Evolutionary conservation across 805 yeast species (phyloP).

Genomic region (Cyberlindnera xishuangbannaensis): DNA sequence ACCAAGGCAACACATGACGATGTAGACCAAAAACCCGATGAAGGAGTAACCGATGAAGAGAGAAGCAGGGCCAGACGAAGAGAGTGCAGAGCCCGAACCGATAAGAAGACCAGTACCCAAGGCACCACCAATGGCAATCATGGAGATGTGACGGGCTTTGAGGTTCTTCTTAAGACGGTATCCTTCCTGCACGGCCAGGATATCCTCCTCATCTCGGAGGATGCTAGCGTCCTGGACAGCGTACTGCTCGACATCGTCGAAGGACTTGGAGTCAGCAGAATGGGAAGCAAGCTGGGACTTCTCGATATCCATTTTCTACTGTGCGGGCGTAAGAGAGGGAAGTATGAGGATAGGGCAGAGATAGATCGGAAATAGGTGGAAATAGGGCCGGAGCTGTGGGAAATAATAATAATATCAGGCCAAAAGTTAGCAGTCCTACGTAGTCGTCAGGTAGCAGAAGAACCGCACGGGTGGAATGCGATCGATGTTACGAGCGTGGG

Average conservation of each 20-base stretch:
- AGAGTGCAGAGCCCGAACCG: constrained; percentile 56
- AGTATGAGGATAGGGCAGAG: too few species aligned
- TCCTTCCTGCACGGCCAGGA: constrained; percentile 21
- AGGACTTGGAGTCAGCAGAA: constrained; percentile 6
- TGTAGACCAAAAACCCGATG: constrained; percentile 66
- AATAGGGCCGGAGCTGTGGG: too few species aligned
- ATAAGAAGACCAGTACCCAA: constrained; percentile 68
- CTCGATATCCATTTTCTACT: too few species aligned
- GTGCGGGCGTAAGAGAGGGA: too few species aligned
- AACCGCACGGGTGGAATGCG: too few species aligned
- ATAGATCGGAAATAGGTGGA: too few species aligned
- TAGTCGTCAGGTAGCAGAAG: too few species aligned
- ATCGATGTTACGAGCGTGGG: too few species aligned
- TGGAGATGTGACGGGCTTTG: constrained; percentile 49
- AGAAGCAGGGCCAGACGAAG: constrained; percentile 53
- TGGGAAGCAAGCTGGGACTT: too few species aligned
- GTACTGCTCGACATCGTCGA: constrained; percentile 13
- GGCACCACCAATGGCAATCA: constrained; percentile 68
- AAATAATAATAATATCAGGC: too few species aligned
- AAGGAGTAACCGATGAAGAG: constrained; percentile 56
- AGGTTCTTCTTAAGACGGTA: constrained; percentile 27
- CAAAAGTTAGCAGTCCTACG: too few species aligned
- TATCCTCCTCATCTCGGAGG: too few species aligned
- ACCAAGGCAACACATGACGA: constrained; percentile 64
- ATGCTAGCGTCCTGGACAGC: constrained; percentile 11